These are phyloP conservation scores for Aristolochia contorta DNA, from an alignment of 164 flowering plant genomes.

Conservation along the genomic window DNA sequence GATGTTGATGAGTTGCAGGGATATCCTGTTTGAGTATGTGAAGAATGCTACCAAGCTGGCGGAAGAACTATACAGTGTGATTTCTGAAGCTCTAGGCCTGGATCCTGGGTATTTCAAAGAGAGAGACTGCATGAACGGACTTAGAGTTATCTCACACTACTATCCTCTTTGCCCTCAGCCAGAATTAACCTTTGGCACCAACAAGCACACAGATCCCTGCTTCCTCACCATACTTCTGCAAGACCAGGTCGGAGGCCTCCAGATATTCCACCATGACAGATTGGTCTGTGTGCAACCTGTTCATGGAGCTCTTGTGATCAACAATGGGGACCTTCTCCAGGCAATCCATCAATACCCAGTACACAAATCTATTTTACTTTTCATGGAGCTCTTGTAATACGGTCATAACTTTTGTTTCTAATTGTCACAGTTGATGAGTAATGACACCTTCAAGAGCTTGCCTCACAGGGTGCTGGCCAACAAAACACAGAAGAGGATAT, in stretches of 20 bases:
- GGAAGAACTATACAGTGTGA: conserved; percentile 9
- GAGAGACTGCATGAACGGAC: conserved; percentile 16
- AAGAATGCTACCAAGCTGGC: conserved; percentile 15
- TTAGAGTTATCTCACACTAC: conserved; percentile 15
- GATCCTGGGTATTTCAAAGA: conserved; percentile 11
- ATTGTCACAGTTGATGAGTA: conserved; percentile 15
- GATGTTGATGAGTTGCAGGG: conserved; percentile 8
- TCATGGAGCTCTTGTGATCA: conserved; percentile 11
- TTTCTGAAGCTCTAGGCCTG: conserved; percentile 26
- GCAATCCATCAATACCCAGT: conserved; percentile 6
- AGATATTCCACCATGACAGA: conserved; percentile 3
- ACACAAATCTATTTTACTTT: too few species aligned
- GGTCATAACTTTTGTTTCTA: neutral
- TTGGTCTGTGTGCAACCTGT: conserved; percentile 13
- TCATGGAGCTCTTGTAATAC: too few species aligned
- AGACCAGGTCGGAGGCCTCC: conserved; percentile 15
- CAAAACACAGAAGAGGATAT: conserved; percentile 18
- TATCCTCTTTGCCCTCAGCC: conserved; percentile 33
- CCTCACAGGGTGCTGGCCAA: conserved; percentile 20
- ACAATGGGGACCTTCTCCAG: conserved; percentile 15
- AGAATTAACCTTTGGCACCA: conserved; percentile 18
- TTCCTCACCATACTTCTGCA: conserved; percentile 16
- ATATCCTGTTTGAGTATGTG: conserved; percentile 15
- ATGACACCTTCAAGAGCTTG: conserved; percentile 19
- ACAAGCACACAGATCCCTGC: conserved; percentile 18